Evolutionary conservation across 345 rosid genomes (phyloP), one percentile per base, ranked within the genome.

Genomic region (Conringia planisiliqua): DNA sequence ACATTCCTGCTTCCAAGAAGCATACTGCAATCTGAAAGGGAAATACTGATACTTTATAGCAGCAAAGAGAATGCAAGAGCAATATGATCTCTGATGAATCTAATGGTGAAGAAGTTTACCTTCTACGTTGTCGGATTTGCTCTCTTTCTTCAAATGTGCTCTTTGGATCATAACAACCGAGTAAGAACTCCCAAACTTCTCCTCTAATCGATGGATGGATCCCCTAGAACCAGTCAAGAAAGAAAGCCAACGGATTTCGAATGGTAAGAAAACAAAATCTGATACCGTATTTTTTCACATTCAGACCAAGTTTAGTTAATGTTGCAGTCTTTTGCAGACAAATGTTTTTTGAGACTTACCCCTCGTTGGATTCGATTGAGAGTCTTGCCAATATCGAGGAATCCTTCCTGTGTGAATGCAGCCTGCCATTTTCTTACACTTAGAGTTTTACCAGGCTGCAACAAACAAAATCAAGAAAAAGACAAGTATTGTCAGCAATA

Each of bases 131-230:
- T 48, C 95, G 86, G 59, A 88, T 83, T 79, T 88, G 82, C 35
- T 90, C 96, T 79, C 99, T 87, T 76, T 96, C 98, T 5, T 86
- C 94, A 39, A 86, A 96, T 56, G 98, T 86, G 71, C 99, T 96
- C 79, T 71, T 86, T 72, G 97, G 89, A 74, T 88, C 95, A 90
- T 82, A 96, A 82, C 99, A 96, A 22, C 92, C 93, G 61, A 96
- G 97, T 38, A 96, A 79, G 78, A 96, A 90, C 73, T 96, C 99
- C 99, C 98, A 96, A 14, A 96, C 99, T 88, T 96, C 99, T 74
- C 96, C 99, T 88, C 99, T 90, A 72, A 96, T 96, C 29, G 90
- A 78, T 74, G 99, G 99, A 87, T 96, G 98, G 61, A 96, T 81
- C 62, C 97, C 98, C 99, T 96, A 70, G 16, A 50, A 64, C 20